Percentiles rank a stretch among this genome's conserved stretches.
Conservation (phyloP, 208 protist species). For the Crithidia sp. region DNA sequence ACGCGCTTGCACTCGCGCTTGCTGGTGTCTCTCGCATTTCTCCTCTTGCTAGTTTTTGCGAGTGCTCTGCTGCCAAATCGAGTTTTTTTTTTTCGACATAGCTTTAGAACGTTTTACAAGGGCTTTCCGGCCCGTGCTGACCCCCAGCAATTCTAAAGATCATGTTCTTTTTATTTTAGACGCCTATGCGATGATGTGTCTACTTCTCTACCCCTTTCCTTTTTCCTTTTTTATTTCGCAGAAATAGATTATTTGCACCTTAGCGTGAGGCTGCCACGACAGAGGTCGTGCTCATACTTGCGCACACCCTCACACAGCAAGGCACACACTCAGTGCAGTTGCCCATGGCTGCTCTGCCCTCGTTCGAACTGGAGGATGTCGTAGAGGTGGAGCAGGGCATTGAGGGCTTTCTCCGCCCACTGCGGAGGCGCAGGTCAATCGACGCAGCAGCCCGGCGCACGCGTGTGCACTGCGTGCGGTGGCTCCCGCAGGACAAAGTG, state of each 20-base stretch:
- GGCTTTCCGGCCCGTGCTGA: too few relatives aligned
- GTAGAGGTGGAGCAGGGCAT: slow-evolving; percentile 20
- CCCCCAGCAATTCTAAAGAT: too few relatives aligned
- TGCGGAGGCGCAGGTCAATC: not conserved
- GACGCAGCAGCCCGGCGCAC: slow-evolving; percentile 21
- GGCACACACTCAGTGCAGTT: not conserved
- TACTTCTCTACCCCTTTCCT: too few relatives aligned
- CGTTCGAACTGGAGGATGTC: slow-evolving; percentile 27
- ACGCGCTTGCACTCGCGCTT: too few relatives aligned
- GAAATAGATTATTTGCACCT: too few relatives aligned
- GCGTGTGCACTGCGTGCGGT: slow-evolving; percentile 45
- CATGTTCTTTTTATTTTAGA: too few relatives aligned
- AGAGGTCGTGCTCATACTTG: too few relatives aligned
- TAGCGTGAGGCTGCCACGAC: too few relatives aligned
- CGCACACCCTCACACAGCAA: not conserved
- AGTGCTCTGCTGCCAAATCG: too few relatives aligned
- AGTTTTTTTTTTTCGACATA: not conserved
- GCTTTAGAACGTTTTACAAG: too few relatives aligned
- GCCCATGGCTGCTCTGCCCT: slow-evolving; percentile 20
- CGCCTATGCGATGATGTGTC: too few relatives aligned
- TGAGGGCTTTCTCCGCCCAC: not conserved
- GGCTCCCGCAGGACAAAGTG: slow-evolving; percentile 13
- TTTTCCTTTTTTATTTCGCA: too few relatives aligned
- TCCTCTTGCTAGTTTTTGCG: not conserved
- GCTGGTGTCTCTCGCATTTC: not conserved